Conservation (phyloP, 106 monocot genomes). For the Amphibolis antarctica region DNA sequence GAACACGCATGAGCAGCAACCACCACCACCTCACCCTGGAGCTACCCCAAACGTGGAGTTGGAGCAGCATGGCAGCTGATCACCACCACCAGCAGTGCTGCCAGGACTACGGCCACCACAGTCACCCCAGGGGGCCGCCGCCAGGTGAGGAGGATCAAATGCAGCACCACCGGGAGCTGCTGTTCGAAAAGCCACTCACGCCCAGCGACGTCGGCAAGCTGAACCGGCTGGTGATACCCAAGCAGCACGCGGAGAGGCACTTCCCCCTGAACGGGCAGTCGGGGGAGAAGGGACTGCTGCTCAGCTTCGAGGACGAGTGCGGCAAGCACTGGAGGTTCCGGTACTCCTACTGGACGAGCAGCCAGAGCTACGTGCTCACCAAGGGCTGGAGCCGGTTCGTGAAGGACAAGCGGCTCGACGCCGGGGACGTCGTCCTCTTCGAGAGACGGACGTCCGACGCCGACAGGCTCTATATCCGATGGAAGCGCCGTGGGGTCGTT, state of each 20-base stretch:
- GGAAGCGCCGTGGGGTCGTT: slow-evolving; percentile 13
- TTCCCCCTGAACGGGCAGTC: slow-evolving; percentile 48
- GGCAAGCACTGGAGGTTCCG: slow-evolving; percentile 53
- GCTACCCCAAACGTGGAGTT: neutral
- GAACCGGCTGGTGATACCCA: slow-evolving; percentile 63
- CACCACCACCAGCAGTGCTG: neutral
- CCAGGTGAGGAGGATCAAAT: neutral
- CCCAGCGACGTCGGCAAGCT: slow-evolving; percentile 81
- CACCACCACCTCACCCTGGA: neutral
- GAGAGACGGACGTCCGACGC: slow-evolving; percentile 4
- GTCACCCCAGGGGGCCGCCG: neutral
- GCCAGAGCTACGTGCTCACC: slow-evolving; percentile 77
- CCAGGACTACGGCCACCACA: neutral
- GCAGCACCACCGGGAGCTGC: slow-evolving; percentile 2
- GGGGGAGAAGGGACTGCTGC: slow-evolving; percentile 48
- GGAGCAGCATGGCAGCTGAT: neutral
- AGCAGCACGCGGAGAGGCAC: slow-evolving; percentile 65
- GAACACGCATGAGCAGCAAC: neutral
- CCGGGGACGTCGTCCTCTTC: slow-evolving; percentile 51
- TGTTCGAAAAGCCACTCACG: slow-evolving; percentile 63
- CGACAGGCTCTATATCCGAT: slow-evolving; percentile 15
- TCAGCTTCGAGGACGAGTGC: slow-evolving; percentile 48
- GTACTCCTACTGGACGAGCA: slow-evolving; percentile 78
- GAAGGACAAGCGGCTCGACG: slow-evolving; percentile 54
- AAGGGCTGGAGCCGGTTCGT: slow-evolving; percentile 71